Evolutionary conservation across 1,139 yeast genomes (phyloP), one percentile per base, ranked within the genome.

Genomic region (Hyphopichia burtonii): DNA sequence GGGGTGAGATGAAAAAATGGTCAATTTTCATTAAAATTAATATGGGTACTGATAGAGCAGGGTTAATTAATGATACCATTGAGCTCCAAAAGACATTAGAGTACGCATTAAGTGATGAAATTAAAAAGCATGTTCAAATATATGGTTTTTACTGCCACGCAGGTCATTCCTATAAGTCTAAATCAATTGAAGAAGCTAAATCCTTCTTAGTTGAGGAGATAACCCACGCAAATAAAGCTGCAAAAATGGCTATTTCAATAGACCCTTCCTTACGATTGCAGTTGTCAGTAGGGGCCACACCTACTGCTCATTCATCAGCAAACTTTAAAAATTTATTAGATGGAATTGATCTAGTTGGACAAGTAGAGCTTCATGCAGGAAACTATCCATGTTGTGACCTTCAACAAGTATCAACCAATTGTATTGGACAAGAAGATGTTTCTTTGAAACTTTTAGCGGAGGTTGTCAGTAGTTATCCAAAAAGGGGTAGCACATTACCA

Each of bases 71-170:
- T 36, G 66, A 62, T 11, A 55, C 71, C 2, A 51, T 56, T 3
- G 56, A 52, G 8, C 56, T 76, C 38, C 45, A 52, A 3, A 44
- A 59, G 5, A 51, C 74, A n/a, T 46, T 77, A 15, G 43, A 58
- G 1, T 56, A 58, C 53, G 69, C 2, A 51, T 66, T 12, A 2
- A 51, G 51, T 20, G 40, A 44, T 2, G 59, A 63, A 3, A 46
- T 59, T 4, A 45, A 51, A 14, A 41, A 61, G 1, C 51, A 58
- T 31, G 66, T 79, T n/a, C 66, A 70, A 9, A 47, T 85, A 9
- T 78, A 69, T 51, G 94, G 95, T 0, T 80, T 86, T 52, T 86
- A 86, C 59, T 82, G 86, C 41, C 94, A 86, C 62, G 88, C 90
- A 1, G 94, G 94, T 2, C 87, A 84, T 50, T 82, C 91, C 0